phyloP scores from a whole-genome alignment of 2,329 filamentous ascomycete species.

The Rhexocercosporidium sp. region DNA sequence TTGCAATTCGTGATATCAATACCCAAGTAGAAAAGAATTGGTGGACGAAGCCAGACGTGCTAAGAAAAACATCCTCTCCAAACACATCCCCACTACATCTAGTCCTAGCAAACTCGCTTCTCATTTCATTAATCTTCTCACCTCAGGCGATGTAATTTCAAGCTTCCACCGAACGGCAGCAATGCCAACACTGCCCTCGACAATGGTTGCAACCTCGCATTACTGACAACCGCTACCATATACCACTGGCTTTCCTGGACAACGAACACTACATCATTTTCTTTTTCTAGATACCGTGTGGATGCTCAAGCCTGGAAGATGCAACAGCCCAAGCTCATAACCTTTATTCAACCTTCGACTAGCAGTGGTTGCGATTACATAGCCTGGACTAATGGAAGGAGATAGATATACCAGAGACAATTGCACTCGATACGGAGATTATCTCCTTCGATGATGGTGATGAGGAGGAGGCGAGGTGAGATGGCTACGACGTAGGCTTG shows the following conservation, averaged over 20 bases:
- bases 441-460: not conserved
- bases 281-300: not conserved
- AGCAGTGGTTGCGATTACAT: not conserved
- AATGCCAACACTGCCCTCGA: too few relatives aligned
- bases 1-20: too few relatives aligned
- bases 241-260: not conserved
- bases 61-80: too few relatives aligned
- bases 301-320: not conserved
- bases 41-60: too few relatives aligned
- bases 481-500: not conserved
- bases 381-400: not conserved
- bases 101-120: too few relatives aligned
- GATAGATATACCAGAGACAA: not conserved
- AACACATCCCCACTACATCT: too few relatives aligned
- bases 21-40: too few relatives aligned
- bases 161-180: too few relatives aligned
- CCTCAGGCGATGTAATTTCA: too few relatives aligned
- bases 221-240: too few relatives aligned
- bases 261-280: not conserved
- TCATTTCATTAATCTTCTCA: too few relatives aligned
- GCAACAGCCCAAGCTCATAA: not conserved
- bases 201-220: too few relatives aligned
- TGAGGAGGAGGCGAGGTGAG: not conserved
- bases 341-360: not conserved
- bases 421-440: not conserved